Percentiles rank a stretch among this genome's conserved stretches.
Conservation (phyloP, 805 yeast genomes). For the Kuraishia ogatae region DNA sequence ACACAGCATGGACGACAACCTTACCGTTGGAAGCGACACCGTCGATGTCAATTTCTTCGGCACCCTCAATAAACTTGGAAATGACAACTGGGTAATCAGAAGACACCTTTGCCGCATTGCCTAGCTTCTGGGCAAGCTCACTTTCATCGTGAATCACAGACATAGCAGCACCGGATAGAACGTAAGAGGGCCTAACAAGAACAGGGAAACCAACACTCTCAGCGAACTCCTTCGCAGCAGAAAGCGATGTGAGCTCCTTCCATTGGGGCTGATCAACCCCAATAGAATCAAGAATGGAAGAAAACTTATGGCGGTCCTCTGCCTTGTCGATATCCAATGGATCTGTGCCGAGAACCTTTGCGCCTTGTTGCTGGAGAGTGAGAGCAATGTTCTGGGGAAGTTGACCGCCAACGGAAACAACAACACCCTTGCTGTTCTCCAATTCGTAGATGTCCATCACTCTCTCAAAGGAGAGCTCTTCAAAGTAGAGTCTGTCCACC, state of each 20-base stretch:
- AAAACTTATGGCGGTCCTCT: slow-evolving; percentile 97
- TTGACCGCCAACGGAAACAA: slow-evolving; percentile 97
- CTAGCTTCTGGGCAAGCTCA: slow-evolving; percentile 76
- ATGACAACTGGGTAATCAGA: slow-evolving; percentile 97
- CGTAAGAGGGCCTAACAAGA: slow-evolving; percentile 95
- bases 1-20: slow-evolving; percentile 88
- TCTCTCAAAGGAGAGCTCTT: slow-evolving; percentile 90
- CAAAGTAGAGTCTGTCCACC: slow-evolving; percentile 94
- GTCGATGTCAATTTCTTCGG: slow-evolving; percentile 95
- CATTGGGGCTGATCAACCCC: slow-evolving; percentile 95
- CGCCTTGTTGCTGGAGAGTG: slow-evolving; percentile 69
- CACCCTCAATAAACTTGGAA: slow-evolving; percentile 91
- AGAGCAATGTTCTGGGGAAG: slow-evolving; percentile 96
- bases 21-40: slow-evolving; percentile 89
- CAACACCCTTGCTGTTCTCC: slow-evolving; percentile 83
- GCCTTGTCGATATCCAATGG: slow-evolving; percentile 96
- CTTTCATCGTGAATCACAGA: slow-evolving; percentile 73
- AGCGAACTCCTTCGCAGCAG: slow-evolving; percentile 82
- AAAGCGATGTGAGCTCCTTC: slow-evolving; percentile 87
- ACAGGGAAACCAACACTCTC: slow-evolving; percentile 88
- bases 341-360: slow-evolving; percentile 85
- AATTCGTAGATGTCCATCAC: slow-evolving; percentile 95
- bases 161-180: slow-evolving; percentile 98
- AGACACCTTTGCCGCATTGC: slow-evolving; percentile 85
- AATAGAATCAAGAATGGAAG: slow-evolving; percentile 86